Evolutionary conservation across 2,329 filamentous ascomycete species (phyloP).

Genomic region (Neoscytalidium dimidiatum): DNA sequence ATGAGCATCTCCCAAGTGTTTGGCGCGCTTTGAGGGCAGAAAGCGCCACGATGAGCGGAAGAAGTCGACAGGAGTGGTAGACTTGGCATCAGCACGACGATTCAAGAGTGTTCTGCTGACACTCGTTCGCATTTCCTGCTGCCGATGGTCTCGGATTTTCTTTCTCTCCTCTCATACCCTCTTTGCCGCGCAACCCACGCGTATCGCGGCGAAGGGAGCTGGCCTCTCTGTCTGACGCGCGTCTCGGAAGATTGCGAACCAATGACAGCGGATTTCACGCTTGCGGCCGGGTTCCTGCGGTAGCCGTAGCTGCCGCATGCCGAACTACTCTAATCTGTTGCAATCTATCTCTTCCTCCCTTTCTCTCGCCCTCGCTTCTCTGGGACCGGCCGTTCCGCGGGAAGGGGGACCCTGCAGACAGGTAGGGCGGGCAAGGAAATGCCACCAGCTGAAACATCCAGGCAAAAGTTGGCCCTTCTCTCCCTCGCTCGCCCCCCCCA

Average conservation of each 20-base stretch:
- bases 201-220: not conserved
- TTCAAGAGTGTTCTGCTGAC: too few species aligned
- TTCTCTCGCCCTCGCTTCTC: not conserved
- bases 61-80: too few species aligned
- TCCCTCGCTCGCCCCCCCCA: too few species aligned
- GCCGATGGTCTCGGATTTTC: too few species aligned
- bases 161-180: not conserved
- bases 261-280: not conserved
- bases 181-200: not conserved
- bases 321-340: not conserved
- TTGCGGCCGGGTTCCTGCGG: not conserved
- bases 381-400: not conserved
- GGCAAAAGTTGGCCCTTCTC: not conserved
- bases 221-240: constrained; percentile 13
- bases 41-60: too few species aligned
- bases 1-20: too few species aligned
- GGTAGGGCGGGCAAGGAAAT: not conserved
- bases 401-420: not conserved
- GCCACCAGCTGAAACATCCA: not conserved
- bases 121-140: too few species aligned
- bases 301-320: not conserved
- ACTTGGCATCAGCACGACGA: too few species aligned
- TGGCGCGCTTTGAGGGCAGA: too few species aligned
- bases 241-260: constrained; percentile 9
- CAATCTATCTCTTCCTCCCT: not conserved